Evolutionary conservation across 2,329 filamentous ascomycete species (phyloP).

Genomic region (Claviceps cyperi): DNA sequence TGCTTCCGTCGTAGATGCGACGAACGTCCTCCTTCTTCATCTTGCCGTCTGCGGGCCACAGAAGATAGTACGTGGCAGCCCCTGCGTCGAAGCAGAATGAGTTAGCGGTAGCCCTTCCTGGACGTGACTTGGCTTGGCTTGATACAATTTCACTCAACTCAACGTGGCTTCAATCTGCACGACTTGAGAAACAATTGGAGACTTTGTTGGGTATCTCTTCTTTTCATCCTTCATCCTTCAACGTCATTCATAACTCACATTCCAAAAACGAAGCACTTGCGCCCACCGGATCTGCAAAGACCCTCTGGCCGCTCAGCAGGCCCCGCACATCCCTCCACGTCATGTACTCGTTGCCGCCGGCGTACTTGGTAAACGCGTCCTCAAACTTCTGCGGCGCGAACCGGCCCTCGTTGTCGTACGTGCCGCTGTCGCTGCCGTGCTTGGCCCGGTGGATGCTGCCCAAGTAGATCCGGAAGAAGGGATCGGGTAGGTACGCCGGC

Average conservation of each 20-base stretch:
- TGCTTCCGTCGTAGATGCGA: constrained; percentile 11
- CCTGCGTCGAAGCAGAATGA: constrained; percentile 4
- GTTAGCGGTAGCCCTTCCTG: too few relatives aligned
- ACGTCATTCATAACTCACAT: constrained; percentile 8
- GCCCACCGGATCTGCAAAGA: constrained; percentile 29
- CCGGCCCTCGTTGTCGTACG: constrained; percentile 32
- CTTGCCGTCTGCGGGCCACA: constrained; percentile 37
- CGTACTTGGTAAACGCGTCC: constrained; percentile 35
- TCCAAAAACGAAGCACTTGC: constrained; percentile 10
- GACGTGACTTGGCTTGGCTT: too few relatives aligned
- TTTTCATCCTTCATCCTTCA: neutral
- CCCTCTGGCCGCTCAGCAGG: constrained; percentile 25
- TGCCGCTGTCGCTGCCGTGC: constrained; percentile 31
- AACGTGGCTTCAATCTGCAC: too few relatives aligned
- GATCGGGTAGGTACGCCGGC: constrained; percentile 22
- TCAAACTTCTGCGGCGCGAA: constrained; percentile 36
- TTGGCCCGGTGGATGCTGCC: constrained; percentile 26
- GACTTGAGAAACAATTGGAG: too few relatives aligned
- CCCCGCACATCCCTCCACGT: constrained; percentile 20
- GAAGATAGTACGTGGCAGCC: constrained; percentile 29
- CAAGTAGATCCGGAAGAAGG: constrained; percentile 23
- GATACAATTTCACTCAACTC: too few relatives aligned
- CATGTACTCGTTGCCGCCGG: constrained; percentile 22
- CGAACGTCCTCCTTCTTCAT: constrained; percentile 40
- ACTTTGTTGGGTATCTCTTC: neutral